These are phyloP conservation scores for Ogataea pignaliae DNA, from an alignment of 805 yeast genomes.

Conservation along the genomic window DNA sequence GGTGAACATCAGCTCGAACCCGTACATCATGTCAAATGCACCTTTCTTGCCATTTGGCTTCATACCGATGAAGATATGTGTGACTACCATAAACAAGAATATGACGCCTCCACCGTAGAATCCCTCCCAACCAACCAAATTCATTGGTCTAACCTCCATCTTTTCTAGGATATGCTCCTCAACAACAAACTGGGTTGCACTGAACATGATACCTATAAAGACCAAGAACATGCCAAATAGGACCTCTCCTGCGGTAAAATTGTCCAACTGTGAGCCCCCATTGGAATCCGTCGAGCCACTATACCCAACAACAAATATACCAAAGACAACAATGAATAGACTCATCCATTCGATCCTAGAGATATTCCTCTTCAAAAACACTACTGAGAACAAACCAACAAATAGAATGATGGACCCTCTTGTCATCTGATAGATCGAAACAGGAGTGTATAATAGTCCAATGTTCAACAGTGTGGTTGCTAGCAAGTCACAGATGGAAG, in stretches of 20 bases:
- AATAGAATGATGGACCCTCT: conserved; percentile 72
- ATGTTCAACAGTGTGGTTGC: conserved; percentile 75
- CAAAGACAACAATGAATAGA: conserved; percentile 57
- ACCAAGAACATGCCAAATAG: conserved; percentile 56
- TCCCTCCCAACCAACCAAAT: conserved; percentile 73
- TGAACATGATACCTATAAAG: conserved; percentile 57
- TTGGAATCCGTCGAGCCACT: conserved; percentile 47
- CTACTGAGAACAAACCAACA: conserved; percentile 66
- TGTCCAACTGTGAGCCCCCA: conserved; percentile 3
- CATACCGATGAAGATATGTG: conserved; percentile 39
- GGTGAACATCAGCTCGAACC: conserved; percentile 45
- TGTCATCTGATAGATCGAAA: conserved; percentile 81
- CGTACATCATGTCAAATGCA: conserved; percentile 50
- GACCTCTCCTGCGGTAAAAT: conserved; percentile 23
- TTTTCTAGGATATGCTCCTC: conserved; percentile 64
- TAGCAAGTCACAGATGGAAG: conserved; percentile 64
- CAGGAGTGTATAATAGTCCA: conserved; percentile 73
- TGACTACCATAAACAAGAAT: conserved; percentile 38
- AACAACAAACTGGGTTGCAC: conserved; percentile 72
- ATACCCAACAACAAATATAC: conserved; percentile 68
- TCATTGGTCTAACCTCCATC: conserved; percentile 53
- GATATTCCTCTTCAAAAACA: conserved; percentile 53
- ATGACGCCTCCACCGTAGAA: conserved; percentile 53
- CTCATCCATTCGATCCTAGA: conserved; percentile 65
- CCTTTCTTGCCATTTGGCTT: conserved; percentile 38